phyloP scores from a whole-genome alignment of 495 filamentous ascomycete genomes.

The Daldinia bambusicola region DNA sequence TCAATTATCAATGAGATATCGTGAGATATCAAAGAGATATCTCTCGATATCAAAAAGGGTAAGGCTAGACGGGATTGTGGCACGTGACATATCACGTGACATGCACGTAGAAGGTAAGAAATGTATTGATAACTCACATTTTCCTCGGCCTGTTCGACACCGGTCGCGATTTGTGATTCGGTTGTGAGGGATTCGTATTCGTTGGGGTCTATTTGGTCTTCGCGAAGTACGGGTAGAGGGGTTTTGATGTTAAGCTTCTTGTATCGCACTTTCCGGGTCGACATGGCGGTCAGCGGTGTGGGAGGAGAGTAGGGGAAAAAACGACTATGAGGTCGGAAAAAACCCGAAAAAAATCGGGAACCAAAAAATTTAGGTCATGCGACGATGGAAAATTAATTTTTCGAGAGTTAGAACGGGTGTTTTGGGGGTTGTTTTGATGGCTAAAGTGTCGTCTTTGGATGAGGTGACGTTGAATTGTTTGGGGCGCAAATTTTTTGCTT shows the following conservation, averaged over 20 bases:
- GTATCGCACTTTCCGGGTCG: constrained; percentile 78
- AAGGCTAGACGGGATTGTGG: neutral
- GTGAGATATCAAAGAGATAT: no score
- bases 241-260: constrained; percentile 93
- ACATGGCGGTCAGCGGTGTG: constrained; percentile 66
- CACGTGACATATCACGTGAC: constrained; percentile 12
- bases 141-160: constrained; percentile 96
- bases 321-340: constrained; percentile 59
- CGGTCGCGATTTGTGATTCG: constrained; percentile 84
- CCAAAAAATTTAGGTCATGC: constrained; percentile 64
- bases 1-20: no score
- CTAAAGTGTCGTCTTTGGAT: constrained; percentile 64
- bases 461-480: constrained; percentile 72
- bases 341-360: constrained; percentile 57
- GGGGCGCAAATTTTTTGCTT: constrained; percentile 61
- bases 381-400: constrained; percentile 66
- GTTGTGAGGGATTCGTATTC: constrained; percentile 66
- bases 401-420: constrained; percentile 60
- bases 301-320: constrained; percentile 52
- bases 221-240: constrained; percentile 82
- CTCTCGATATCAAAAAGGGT: constrained; percentile 27
- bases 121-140: constrained; percentile 75
- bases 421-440: constrained; percentile 68
- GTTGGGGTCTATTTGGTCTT: constrained; percentile 86
- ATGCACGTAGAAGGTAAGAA: constrained; percentile 51